These are phyloP conservation scores for Dothidotthia symphoricarpi DNA, from an alignment of 2,329 filamentous ascomycete species.

Conservation along the genomic window DNA sequence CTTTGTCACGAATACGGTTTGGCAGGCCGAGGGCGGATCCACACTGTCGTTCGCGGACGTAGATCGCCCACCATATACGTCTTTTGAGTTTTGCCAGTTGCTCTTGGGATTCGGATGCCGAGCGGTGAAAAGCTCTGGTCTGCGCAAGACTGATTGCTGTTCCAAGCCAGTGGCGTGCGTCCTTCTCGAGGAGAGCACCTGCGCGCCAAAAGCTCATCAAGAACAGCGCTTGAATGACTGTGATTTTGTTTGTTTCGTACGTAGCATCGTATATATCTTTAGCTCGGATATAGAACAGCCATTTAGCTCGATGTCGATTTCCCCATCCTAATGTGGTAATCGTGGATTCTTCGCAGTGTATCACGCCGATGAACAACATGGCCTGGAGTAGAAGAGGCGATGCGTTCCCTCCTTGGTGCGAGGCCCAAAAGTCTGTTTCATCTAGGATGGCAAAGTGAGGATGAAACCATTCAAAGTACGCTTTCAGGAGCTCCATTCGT, in stretches of 20 bases:
- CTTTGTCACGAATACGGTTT: conserved; percentile 50
- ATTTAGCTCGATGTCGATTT: conserved; percentile 53
- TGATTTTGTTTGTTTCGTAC: conserved; percentile 53
- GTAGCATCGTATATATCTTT: conserved; percentile 56
- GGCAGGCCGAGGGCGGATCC: conserved; percentile 49
- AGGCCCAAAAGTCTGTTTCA: conserved; percentile 44
- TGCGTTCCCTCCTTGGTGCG: conserved; percentile 44
- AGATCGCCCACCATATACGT: conserved; percentile 57
- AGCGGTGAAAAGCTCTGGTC: conserved; percentile 49
- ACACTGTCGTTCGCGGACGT: conserved; percentile 52
- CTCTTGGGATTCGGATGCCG: conserved; percentile 20
- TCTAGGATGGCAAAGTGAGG: conserved; percentile 57
- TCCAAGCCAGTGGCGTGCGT: conserved; percentile 41
- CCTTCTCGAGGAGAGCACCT: conserved; percentile 43
- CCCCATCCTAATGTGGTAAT: conserved; percentile 49
- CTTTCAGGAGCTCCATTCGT: conserved; percentile 48
- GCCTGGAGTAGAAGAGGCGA: conserved; percentile 54
- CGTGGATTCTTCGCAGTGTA: conserved; percentile 51
- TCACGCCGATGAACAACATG: conserved; percentile 57
- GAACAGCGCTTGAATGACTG: conserved; percentile 53
- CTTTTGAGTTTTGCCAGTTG: conserved; percentile 45
- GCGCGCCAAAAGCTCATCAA: conserved; percentile 58
- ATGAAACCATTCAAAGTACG: conserved; percentile 59
- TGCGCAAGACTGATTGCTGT: conserved; percentile 54
- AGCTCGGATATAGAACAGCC: conserved; percentile 51